phyloP scores from a whole-genome alignment of 139 green algal species.

The Penium margaritaceum region DNA sequence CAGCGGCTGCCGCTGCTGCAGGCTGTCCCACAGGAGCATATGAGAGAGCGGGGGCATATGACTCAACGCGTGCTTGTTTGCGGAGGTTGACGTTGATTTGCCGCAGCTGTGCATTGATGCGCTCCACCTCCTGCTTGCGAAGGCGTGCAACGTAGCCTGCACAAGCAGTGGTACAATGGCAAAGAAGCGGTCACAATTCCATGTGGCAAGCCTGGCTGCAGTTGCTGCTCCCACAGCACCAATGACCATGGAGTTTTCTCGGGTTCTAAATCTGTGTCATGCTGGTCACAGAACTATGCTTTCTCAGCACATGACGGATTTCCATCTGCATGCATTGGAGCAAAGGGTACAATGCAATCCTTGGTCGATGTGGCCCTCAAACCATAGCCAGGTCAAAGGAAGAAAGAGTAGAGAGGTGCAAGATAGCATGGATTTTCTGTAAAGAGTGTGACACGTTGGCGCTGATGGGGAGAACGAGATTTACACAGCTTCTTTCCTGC shows the following conservation, averaged over 20 bases:
- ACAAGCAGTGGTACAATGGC: not conserved
- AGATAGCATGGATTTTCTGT: too few species aligned
- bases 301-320: not conserved
- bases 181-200: not conserved
- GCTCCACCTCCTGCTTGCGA: constrained; percentile 41
- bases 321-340: not conserved
- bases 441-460: too few species aligned
- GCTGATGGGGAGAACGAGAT: too few species aligned
- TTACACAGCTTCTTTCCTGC: too few species aligned
- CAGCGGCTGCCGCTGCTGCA: not conserved
- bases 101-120: constrained; percentile 41
- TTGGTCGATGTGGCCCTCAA: too few species aligned
- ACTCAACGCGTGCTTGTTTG: constrained; percentile 40
- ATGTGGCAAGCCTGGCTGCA: not conserved
- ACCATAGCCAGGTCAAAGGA: too few species aligned
- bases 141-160: constrained; percentile 27
- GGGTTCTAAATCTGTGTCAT: not conserved
- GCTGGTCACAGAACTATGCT: not conserved
- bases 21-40: constrained; percentile 33
- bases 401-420: too few species aligned
- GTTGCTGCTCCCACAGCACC: not conserved
- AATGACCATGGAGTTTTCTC: too few species aligned
- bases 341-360: too few species aligned
- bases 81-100: constrained; percentile 44
- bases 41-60: constrained; percentile 35